A percentile compares a stretch with the other conserved stretches of the same genome.
phyloP scores from a whole-genome alignment of 1,284 basidiomycete species.

The Agroathelia rolfsii region DNA sequence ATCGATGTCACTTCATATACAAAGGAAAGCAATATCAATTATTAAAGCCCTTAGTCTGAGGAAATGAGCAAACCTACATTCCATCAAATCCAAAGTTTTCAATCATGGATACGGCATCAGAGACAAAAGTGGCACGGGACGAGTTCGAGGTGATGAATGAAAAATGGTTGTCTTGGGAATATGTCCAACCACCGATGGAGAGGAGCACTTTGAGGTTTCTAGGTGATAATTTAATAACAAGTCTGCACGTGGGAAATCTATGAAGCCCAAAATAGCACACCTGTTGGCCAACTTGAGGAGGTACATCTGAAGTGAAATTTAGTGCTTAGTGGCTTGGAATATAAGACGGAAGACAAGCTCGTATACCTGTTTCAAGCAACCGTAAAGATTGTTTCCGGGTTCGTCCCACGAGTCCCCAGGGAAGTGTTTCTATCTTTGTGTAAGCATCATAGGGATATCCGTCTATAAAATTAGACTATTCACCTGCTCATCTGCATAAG shows the following conservation, averaged over 20 bases:
- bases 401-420: constrained; percentile 56
- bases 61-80: constrained; percentile 25
- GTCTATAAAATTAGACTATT: constrained; percentile 42
- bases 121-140: constrained; percentile 29
- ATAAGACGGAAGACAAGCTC: constrained; percentile 15
- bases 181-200: constrained; percentile 26
- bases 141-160: constrained; percentile 13
- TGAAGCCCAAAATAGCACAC: constrained; percentile 5
- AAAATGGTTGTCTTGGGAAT: constrained; percentile 14
- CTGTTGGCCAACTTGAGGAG: constrained; percentile 13
- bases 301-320: constrained; percentile 26
- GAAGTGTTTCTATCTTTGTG: constrained; percentile 32
- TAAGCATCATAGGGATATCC: constrained; percentile 7
- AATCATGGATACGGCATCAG: constrained; percentile 34
- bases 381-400: constrained; percentile 32
- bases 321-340: neutral
- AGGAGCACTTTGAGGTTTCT: constrained; percentile 39
- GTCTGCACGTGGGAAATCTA: neutral
- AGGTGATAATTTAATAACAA: constrained; percentile 1
- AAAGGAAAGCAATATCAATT: neutral
- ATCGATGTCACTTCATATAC: constrained; percentile 25
- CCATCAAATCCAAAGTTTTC: constrained; percentile 50
- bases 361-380: constrained; percentile 42
- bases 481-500: constrained; percentile 90
- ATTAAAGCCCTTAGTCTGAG: neutral